Evolutionary conservation across 2,329 filamentous ascomycete genomes (phyloP), one percentile per base, ranked within the genome.

Genomic region (Talaromyces rugulosus): DNA sequence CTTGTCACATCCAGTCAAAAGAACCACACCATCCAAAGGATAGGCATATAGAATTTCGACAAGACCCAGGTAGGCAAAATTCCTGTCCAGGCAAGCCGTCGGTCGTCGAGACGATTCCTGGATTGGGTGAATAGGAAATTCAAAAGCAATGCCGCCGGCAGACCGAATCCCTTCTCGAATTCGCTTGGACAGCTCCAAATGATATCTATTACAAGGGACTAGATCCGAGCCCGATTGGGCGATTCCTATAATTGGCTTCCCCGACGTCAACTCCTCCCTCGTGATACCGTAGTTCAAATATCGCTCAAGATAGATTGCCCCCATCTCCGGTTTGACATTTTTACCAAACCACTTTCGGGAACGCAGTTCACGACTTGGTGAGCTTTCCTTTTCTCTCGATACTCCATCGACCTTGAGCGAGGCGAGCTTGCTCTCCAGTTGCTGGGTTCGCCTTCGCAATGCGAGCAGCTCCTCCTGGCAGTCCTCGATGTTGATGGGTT

Each of bases 1-100:
- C 75, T 83, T 83, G 65, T 83, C 81, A 69, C 81, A 83, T 8
- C 81, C 81, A 0, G 81, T 83, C 56, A 83, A 72, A 30, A 83
- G 69, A 16, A 83, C 81, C 27, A 83, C 77, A 27, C 81, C 81
- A 66, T 83, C 81, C 56, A 83, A 70, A 4, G 79, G 79, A 70
- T 83, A 82, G 0, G 75, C 78, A 61, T 77, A 74, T 44, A 83
- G 70, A 18, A 83, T 68, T 68, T 83, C 81, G 18, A 82, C 80
- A 33, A 83, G 70, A 11, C 75, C 71, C 28, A 83, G 69, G 68
- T 82, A 82, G 1, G 78, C 75, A 58, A 83, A 68, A 64, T 83
- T 83, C 8, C 81, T 74, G 68, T 83, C 81, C 52, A 83, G 71
- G 14, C 78, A 78, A 0, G 81, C 80, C 5, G 81, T 82, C 18